phyloP scores from a whole-genome alignment of 257 asterid species.

The Solanum pimpinellifolium region DNA sequence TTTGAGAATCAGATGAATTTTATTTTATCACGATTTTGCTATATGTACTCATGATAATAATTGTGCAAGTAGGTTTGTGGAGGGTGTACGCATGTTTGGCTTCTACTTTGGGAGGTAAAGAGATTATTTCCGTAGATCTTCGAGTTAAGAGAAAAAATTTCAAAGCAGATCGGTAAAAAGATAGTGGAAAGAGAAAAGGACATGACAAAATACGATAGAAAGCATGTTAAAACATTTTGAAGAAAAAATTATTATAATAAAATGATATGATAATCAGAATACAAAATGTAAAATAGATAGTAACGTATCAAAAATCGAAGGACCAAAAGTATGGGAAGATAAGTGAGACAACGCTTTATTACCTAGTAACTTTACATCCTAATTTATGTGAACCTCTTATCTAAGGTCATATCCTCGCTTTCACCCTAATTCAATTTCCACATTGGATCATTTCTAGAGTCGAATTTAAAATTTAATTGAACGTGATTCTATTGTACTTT shows the following conservation, averaged over 20 bases:
- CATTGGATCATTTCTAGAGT: too few species aligned
- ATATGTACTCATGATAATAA: too few species aligned
- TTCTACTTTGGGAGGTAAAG: rapidly evolving
- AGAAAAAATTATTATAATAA: too few species aligned
- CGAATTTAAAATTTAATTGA: too few species aligned
- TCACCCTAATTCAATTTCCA: too few species aligned
- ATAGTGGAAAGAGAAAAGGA: neutral
- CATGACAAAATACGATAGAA: neutral
- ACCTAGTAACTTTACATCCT: neutral
- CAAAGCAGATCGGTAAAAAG: neutral
- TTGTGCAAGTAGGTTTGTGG: too few species aligned
- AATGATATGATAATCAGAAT: neutral
- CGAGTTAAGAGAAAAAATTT: neutral
- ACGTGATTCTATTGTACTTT: too few species aligned
- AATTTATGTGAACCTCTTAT: neutral
- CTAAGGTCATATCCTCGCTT: neutral
- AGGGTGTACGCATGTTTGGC: neutral
- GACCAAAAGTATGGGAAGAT: neutral
- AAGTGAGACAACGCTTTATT: neutral
- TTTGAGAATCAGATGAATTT: too few species aligned
- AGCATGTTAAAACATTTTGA: neutral
- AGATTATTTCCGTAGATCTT: neutral
- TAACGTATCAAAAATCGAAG: neutral
- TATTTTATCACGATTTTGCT: too few species aligned
- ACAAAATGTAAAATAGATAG: neutral